Percentiles rank a stretch among this genome's conserved stretches.
These are phyloP conservation scores for Ceratobasidium theobromae DNA, from an alignment of 1,284 basidiomycete genomes.

Conservation along the genomic window DNA sequence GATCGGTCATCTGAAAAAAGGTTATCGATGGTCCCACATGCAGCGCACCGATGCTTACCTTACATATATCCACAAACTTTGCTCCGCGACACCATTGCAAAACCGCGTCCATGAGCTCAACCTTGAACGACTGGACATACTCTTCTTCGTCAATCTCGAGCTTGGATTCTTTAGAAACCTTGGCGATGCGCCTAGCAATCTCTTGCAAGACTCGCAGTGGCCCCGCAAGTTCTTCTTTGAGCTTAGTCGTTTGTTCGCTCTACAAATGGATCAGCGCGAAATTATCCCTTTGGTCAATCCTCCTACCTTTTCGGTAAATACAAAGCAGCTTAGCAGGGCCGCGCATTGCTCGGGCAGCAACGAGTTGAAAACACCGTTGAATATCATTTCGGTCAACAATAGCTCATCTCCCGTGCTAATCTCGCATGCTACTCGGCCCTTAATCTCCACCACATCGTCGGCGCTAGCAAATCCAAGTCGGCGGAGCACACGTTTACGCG, in stretches of 20 bases:
- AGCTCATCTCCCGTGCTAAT: slow-evolving; percentile 97
- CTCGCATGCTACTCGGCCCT: slow-evolving; percentile 97
- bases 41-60: slow-evolving; percentile 54
- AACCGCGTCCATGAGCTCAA: slow-evolving; percentile 97
- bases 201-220: slow-evolving; percentile 96
- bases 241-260: slow-evolving; percentile 84
- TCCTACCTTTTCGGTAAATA: slow-evolving; percentile 82
- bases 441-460: slow-evolving; percentile 95
- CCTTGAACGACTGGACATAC: slow-evolving; percentile 95
- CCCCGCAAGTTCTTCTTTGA: slow-evolving; percentile 90
- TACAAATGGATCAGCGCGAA: slow-evolving; percentile 44
- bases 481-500: slow-evolving; percentile 90
- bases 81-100: slow-evolving; percentile 97
- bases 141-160: slow-evolving; percentile 88
- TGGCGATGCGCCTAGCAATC: slow-evolving; percentile 90
- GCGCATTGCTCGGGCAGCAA: slow-evolving; percentile 91
- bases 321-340: slow-evolving; percentile 91
- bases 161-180: slow-evolving; percentile 92
- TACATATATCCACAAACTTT: slow-evolving; percentile 95
- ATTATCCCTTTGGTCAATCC: background rate
- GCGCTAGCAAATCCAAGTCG: slow-evolving; percentile 87
- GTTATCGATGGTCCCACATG: background rate
- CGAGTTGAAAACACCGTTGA: slow-evolving; percentile 94
- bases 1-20: slow-evolving; percentile 75
- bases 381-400: slow-evolving; percentile 94